Evolutionary conservation across 1,139 yeast species (phyloP), one percentile per base, ranked within the genome.

Genomic region (Meyerozyma carpophila): DNA sequence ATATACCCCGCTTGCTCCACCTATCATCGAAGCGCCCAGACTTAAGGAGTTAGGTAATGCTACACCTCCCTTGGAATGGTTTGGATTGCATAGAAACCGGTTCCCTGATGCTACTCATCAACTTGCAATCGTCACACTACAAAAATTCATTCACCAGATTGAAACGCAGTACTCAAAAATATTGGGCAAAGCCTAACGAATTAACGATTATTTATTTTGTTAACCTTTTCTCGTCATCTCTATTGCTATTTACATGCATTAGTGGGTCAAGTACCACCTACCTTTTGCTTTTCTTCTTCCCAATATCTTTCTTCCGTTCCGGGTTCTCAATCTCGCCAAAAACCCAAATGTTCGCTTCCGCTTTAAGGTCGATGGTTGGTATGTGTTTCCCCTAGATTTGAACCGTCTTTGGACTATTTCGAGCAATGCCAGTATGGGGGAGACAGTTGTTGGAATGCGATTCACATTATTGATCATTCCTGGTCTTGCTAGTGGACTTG

Each of bases 51-150:
- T 93, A 57, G 98, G 98, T 27, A 93, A 86, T 63, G 98, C 97
- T 1, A 93, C 98, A 0, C 98, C 98, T 1, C 98, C 98, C 2
- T 68, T 93, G 49, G 98, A 93, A 61, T 93, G 98, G 98, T 86
- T 93, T 66, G 98, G 98, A 1, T 73, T 93, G 28, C 94, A 93
- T 59, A 73, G 98, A 52, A 79, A 83, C 53, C 80, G 82, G 51
- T 81, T 93, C 52, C 98, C 98, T 0, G 82, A 85, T 41, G 74
- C 87, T 44, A 85, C 96, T 0, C 97, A 93, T 57, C 93, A 88
- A 59, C 66, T 79, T 47, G 81, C 84, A 0, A 85, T 90, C 46
- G 79, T 85, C 18, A 78, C 83, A 9, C 66, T 93, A 43, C 96
- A 89, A 55, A 78, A 81, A 48, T 58, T 88, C 46, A 86, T 86